Conservation (phyloP, 1,284 basidiomycete genomes). For the Ceratobasidium sp. region DNA sequence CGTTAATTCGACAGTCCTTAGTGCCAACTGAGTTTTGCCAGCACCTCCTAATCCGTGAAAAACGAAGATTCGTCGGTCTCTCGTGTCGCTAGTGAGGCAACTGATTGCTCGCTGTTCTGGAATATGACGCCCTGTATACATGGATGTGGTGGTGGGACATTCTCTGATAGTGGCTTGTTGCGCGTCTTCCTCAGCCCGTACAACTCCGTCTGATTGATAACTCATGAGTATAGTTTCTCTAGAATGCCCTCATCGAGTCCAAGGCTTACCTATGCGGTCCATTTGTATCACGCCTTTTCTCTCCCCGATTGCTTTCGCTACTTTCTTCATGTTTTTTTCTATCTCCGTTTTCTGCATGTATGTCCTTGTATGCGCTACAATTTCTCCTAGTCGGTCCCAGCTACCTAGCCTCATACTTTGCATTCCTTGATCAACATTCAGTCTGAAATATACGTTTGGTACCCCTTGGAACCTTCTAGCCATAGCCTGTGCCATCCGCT, state of each 20-base stretch:
- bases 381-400: not conserved
- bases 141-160: not conserved
- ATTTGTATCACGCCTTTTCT: not conserved
- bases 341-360: not conserved
- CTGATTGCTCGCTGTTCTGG: not conserved
- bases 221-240: not conserved
- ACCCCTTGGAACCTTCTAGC: not conserved
- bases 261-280: not conserved
- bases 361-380: slow-evolving; percentile 6
- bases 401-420: not conserved
- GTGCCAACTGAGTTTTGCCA: slow-evolving; percentile 26
- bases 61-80: slow-evolving; percentile 7
- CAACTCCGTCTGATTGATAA: not conserved
- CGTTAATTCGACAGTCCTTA: not conserved
- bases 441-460: slow-evolving; percentile 7
- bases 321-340: not conserved
- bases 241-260: not conserved
- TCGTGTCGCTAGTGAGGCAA: not conserved
- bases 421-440: slow-evolving; percentile 15
- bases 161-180: not conserved
- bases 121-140: not conserved
- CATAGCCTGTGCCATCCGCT: slow-evolving; percentile 8
- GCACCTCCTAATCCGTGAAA: slow-evolving; percentile 28
- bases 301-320: not conserved
- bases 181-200: not conserved